Base-by-base conservation (phyloP, 2,329 filamentous ascomycete species). In the Botrytis fabae region DNA sequence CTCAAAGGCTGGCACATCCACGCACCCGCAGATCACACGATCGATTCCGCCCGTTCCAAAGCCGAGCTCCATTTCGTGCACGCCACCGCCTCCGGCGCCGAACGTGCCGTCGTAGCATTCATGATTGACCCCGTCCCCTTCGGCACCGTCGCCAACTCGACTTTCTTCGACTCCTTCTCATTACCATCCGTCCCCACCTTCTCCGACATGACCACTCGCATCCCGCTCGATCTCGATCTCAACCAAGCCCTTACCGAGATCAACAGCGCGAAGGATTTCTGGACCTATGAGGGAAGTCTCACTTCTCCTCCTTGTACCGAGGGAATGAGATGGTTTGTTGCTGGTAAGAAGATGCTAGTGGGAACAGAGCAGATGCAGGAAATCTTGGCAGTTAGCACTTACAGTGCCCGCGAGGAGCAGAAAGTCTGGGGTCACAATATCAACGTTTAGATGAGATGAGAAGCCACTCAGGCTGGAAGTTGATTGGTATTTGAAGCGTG, bases 1-100 rank as follows among this genome's bases (percentile, higher is more conserved):
- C 80, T 87, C 14, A 81, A 80, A 59, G 84, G 85, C 64, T 87
- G 85, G 85, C 86, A 87, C 79, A 84, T 86, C 66, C 86, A 87
- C 76, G 77, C 84, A 0, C 85, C 86, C 0, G 84, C 85, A 8
- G 85, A 87, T 73, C 86, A 87, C 77, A 80, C 81, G 4, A 81
- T 87, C 6, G 80, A 82, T 64, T 83, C 83, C 48, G 79, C 82
- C 54, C 81, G 82, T 51, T 80, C 81, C 51, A 84, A 83, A 74
- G 84, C 84, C 51, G 85, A 87, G 75, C 78, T 87, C 32, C 85
- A 87, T 77, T 81, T 85, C 54, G 85, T 87, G 4, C 85, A 86
- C 74, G 83, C 83, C 70, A 82, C 85, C 73, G 80, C 79, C 14
- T 74, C 78, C 0, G 84, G 85, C 68, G 79, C 82, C 38, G 82